Conservation (phyloP, 2,329 filamentous ascomycete species). For the Zasmidium angulare region DNA sequence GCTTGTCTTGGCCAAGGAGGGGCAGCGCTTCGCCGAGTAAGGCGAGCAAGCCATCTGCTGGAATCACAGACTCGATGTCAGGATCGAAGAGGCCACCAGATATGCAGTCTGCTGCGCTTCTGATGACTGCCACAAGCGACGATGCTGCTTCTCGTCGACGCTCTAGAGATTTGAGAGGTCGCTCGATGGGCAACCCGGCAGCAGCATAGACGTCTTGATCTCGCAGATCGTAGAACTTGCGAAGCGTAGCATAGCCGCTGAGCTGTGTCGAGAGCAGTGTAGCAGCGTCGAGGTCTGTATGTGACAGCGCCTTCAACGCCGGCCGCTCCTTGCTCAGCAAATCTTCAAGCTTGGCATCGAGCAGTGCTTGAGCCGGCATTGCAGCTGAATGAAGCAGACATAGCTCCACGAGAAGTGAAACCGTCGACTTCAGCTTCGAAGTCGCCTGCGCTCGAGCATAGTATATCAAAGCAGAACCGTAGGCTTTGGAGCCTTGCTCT, state of each 20-base stretch:
- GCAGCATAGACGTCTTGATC: constrained; percentile 58
- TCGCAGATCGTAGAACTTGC: constrained; percentile 85
- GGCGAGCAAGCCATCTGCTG: constrained; percentile 80
- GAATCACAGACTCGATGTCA: constrained; percentile 76
- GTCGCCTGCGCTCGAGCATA: constrained; percentile 81
- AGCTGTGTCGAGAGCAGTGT: constrained; percentile 80
- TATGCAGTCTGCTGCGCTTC: constrained; percentile 85
- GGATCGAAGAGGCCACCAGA: constrained; percentile 86
- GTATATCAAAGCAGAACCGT: constrained; percentile 85
- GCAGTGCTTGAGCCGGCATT: constrained; percentile 68
- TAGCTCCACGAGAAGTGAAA: constrained; percentile 83
- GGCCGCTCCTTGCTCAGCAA: constrained; percentile 71
- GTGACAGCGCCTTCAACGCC: constrained; percentile 70
- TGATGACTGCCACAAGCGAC: constrained; percentile 78
- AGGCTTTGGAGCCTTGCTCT: constrained; percentile 62
- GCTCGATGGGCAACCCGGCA: constrained; percentile 35
- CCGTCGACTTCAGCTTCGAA: constrained; percentile 77
- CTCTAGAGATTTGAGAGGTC: constrained; percentile 53
- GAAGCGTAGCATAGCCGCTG: constrained; percentile 87
- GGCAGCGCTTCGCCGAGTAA: constrained; percentile 81
- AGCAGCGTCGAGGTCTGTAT: constrained; percentile 76
- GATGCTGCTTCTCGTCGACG: constrained; percentile 69
- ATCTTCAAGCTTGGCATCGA: constrained; percentile 70
- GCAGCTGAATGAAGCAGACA: constrained; percentile 82
- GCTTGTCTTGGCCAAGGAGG: constrained; percentile 62